These are phyloP conservation scores for Dictyostelium purpureum DNA, from an alignment of 78 protist species.

Conservation along the genomic window DNA sequence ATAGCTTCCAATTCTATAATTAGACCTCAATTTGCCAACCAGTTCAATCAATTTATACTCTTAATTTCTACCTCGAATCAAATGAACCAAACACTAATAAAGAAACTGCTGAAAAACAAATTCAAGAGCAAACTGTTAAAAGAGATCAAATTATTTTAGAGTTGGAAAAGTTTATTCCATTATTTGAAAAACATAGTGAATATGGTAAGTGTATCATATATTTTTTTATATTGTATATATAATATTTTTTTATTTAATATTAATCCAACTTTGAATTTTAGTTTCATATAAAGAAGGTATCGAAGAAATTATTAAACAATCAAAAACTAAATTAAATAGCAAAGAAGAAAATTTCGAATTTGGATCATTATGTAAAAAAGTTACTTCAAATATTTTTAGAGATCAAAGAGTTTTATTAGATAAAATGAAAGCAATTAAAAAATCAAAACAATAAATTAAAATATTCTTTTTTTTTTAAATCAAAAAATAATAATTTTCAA, in stretches of 20 bases:
- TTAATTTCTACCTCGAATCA: not conserved
- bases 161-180: constrained; percentile 1
- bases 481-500: too few species aligned
- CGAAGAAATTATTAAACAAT: constrained; percentile 25
- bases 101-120: constrained; percentile 17
- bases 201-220: constrained; percentile 19
- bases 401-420: constrained; percentile 63
- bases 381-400: constrained; percentile 41
- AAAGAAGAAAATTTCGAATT: constrained; percentile 50
- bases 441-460: too few species aligned
- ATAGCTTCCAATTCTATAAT: not conserved
- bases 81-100: not conserved
- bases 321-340: not conserved
- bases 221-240: not conserved
- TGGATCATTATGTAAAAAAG: constrained; percentile 55
- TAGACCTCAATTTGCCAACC: constrained; percentile 18
- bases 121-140: constrained; percentile 9
- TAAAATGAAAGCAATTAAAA: constrained; percentile 71
- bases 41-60: constrained; percentile 32
- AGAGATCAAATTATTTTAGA: constrained; percentile 29
- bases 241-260: not conserved
- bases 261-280: too few species aligned
- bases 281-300: constrained; percentile 40
- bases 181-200: constrained; percentile 28
- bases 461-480: too few species aligned